Evolutionary conservation across 768 basidiomycete genomes (phyloP).

Genomic region (Chalciporus piperatus): DNA sequence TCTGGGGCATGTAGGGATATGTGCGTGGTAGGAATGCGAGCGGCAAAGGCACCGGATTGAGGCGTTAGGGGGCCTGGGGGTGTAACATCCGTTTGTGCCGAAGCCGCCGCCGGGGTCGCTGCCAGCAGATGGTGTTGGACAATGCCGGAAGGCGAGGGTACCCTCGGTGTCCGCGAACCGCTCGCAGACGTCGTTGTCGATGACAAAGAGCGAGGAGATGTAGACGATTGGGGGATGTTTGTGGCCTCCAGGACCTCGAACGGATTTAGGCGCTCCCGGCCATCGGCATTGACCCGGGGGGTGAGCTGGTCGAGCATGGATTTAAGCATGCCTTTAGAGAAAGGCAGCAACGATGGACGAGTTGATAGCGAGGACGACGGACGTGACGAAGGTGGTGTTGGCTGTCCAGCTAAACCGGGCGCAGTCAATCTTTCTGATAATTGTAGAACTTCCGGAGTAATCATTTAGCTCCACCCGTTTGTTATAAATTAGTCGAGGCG

Average conservation of each 20-base stretch:
- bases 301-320: constrained; percentile 56
- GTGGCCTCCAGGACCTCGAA: constrained; percentile 51
- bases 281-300: constrained; percentile 46
- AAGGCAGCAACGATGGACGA: constrained; percentile 21
- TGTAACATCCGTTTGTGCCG: constrained; percentile 35
- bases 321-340: constrained; percentile 55
- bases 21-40: constrained; percentile 52
- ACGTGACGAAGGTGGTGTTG: constrained; percentile 7
- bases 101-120: constrained; percentile 15
- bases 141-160: constrained; percentile 11
- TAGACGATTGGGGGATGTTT: constrained; percentile 20
- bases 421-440: constrained; percentile 8
- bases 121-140: constrained; percentile 33
- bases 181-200: not conserved
- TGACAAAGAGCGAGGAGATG: constrained; percentile 14
- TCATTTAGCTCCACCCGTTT: constrained; percentile 6
- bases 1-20: constrained; percentile 85
- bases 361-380: constrained; percentile 15
- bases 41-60: constrained; percentile 45
- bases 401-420: constrained; percentile 7
- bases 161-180: constrained; percentile 13
- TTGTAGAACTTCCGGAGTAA: not conserved
- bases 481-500: not conserved
- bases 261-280: constrained; percentile 53
- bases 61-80: constrained; percentile 48